Evolutionary conservation across 2,329 filamentous ascomycete genomes (phyloP).

Genomic region (Hymenoscyphus repandus): DNA sequence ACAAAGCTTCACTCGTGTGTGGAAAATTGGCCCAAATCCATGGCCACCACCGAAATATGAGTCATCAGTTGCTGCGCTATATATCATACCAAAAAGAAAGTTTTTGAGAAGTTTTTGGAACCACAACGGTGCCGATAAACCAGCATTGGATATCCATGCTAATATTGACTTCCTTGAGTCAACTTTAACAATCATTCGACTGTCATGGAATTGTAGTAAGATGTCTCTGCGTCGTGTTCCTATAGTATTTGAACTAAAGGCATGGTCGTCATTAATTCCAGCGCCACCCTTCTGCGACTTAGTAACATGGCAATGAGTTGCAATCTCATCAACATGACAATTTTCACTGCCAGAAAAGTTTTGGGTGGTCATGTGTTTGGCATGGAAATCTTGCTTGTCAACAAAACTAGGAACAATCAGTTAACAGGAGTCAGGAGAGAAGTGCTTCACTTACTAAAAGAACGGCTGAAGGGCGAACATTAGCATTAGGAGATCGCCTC

Average conservation of each 20-base stretch:
- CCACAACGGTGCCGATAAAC: background rate
- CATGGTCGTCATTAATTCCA: no score
- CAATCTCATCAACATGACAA: background rate
- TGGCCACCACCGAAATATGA: background rate
- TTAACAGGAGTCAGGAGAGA: background rate
- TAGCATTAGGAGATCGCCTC: constrained; percentile 11
- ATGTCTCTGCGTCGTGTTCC: background rate
- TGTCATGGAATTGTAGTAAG: background rate
- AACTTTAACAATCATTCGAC: background rate
- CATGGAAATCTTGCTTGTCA: background rate
- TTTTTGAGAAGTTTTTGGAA: background rate
- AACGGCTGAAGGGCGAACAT: constrained; percentile 12
- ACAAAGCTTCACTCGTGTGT: constrained; percentile 6
- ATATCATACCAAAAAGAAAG: background rate
- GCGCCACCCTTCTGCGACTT: no score
- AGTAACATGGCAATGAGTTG: no score
- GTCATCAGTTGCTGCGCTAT: background rate
- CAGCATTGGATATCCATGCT: background rate
- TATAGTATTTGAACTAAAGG: no score
- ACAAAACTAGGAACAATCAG: background rate
- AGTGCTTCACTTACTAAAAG: constrained; percentile 5
- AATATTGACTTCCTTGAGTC: background rate
- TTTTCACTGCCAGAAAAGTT: background rate
- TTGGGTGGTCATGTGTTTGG: background rate
- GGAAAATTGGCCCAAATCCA: background rate